A percentile compares a stretch with the other conserved stretches of the same genome.
These are phyloP conservation scores for Oryza nivara DNA, from an alignment of 176 grass and related monocot species.

Conservation along the genomic window DNA sequence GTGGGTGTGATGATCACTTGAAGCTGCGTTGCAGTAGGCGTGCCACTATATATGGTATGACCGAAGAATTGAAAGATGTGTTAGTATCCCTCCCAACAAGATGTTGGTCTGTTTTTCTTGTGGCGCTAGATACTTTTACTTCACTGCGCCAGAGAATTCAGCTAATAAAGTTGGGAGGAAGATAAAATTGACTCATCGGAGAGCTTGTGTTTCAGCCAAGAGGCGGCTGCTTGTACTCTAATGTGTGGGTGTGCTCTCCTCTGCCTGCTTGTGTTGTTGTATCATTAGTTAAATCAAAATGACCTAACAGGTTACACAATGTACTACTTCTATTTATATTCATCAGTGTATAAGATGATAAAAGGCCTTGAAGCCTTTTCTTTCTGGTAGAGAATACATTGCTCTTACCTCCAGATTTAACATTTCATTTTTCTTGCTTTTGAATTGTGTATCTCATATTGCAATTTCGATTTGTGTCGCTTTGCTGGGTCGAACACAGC, in stretches of 20 bases:
- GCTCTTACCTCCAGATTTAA: not conserved
- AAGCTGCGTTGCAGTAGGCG: not conserved
- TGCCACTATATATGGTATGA: not conserved
- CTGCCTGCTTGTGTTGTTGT: slow-evolving; percentile 29
- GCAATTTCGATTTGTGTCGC: not conserved
- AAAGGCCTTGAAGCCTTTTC: not conserved
- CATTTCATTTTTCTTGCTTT: not conserved
- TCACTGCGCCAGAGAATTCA: slow-evolving; percentile 10
- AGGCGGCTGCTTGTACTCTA: slow-evolving; percentile 11
- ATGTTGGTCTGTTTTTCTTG: slow-evolving; percentile 36
- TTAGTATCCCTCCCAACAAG: slow-evolving; percentile 15
- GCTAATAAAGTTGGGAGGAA: slow-evolving; percentile 36
- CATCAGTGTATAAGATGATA: slow-evolving; percentile 34
- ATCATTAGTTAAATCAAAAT: slow-evolving; percentile 36
- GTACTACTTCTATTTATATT: slow-evolving; percentile 22
- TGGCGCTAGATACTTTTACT: slow-evolving; percentile 44
- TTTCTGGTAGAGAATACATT: not conserved
- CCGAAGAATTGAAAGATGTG: slow-evolving; percentile 9
- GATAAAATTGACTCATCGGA: slow-evolving; percentile 1
- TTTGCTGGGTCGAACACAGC: not conserved
- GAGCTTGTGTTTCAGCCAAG: slow-evolving; percentile 3
- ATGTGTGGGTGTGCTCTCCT: slow-evolving; percentile 1
- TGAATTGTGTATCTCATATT: not conserved
- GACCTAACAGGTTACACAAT: slow-evolving; percentile 34
- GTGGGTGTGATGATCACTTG: slow-evolving; percentile 57